These are phyloP conservation scores for Arabidopsis suecica DNA, from an alignment of 345 rosid species.

Conservation along the genomic window DNA sequence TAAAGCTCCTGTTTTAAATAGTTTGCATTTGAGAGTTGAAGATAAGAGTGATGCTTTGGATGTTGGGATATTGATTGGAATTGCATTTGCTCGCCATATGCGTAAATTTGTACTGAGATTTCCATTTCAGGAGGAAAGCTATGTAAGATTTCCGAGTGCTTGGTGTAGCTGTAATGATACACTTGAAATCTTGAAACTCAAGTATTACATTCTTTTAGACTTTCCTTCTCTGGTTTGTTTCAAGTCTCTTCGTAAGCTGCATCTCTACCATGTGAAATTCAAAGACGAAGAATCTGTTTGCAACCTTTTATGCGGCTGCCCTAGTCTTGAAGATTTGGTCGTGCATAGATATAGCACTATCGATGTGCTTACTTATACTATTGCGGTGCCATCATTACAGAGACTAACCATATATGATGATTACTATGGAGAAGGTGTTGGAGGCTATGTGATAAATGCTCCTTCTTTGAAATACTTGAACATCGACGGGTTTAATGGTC, in stretches of 20 bases:
- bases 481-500: neutral
- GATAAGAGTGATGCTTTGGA: neutral
- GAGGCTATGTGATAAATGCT: conserved; percentile 15
- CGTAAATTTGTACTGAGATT: neutral
- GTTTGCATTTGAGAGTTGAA: neutral
- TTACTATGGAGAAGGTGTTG: neutral
- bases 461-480: conserved; percentile 28
- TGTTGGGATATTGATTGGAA: neutral
- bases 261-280: neutral
- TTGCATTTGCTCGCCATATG: conserved; percentile 7
- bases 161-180: neutral
- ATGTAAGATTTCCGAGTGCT: neutral
- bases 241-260: neutral
- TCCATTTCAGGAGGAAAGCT: neutral
- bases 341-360: fast-evolving
- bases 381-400: conserved; percentile 2
- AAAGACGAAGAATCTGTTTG: neutral
- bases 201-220: neutral
- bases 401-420: neutral
- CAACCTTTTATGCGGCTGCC: conserved; percentile 10
- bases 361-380: neutral
- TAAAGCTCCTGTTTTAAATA: neutral
- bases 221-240: conserved; percentile 17
- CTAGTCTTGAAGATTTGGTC: conserved; percentile 21
- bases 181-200: neutral